Evolutionary conservation across 2,329 filamentous ascomycete genomes (phyloP).

Genomic region (Colletotrichum navitas): DNA sequence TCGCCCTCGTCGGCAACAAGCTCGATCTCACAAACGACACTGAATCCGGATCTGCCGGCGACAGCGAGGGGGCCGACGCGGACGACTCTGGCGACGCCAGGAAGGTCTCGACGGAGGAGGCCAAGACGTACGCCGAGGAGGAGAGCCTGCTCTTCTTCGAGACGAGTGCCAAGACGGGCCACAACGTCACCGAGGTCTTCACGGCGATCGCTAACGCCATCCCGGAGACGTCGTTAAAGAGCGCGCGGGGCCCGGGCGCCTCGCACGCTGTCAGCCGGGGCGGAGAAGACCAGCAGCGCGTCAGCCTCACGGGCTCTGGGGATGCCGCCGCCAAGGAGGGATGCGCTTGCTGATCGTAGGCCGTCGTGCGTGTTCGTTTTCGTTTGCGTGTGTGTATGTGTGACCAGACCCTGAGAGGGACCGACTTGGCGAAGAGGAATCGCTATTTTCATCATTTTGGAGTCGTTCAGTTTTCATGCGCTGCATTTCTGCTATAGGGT

Average conservation of each 20-base stretch:
- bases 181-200: slow-evolving; percentile 95
- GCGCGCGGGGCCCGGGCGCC: slow-evolving; percentile 77
- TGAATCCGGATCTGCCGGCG: slow-evolving; percentile 60
- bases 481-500: slow-evolving; percentile 39
- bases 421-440: slow-evolving; percentile 34
- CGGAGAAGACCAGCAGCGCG: slow-evolving; percentile 75
- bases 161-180: slow-evolving; percentile 95
- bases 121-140: slow-evolving; percentile 93
- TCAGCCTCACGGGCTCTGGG: slow-evolving; percentile 82
- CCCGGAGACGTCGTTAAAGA: slow-evolving; percentile 96
- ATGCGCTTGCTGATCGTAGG: slow-evolving; percentile 79
- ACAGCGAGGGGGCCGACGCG: slow-evolving; percentile 65
- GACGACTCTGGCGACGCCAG: slow-evolving; percentile 79
- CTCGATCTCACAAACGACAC: slow-evolving; percentile 84
- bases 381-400: slow-evolving; percentile 20
- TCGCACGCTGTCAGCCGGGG: slow-evolving; percentile 69
- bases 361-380: slow-evolving; percentile 8
- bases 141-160: slow-evolving; percentile 96
- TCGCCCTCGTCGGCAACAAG: slow-evolving; percentile 97
- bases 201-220: slow-evolving; percentile 98
- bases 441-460: slow-evolving; percentile 25
- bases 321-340: slow-evolving; percentile 87
- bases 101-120: slow-evolving; percentile 92
- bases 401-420: background rate
- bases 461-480: slow-evolving; percentile 39